Percentiles rank a stretch among this genome's conserved stretches.
These are phyloP conservation scores for Nectriaceae sp. DNA, from an alignment of 2,329 filamentous ascomycete species.

Conservation along the genomic window DNA sequence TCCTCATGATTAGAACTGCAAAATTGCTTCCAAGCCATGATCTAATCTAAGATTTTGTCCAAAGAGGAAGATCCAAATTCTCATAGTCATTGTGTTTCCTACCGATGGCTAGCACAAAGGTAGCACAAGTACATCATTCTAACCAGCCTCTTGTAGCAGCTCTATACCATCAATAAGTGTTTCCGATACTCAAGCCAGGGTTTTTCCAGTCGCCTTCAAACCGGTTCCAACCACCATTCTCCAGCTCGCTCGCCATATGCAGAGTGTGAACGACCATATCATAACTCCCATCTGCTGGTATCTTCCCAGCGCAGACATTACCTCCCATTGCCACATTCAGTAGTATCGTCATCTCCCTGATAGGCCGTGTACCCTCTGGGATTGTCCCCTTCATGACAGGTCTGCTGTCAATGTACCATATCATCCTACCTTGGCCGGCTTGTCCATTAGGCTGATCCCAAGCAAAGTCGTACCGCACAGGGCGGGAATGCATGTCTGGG, in stretches of 20 bases:
- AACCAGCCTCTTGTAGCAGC: too few species aligned
- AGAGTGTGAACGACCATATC: slow-evolving; percentile 57
- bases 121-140: too few species aligned
- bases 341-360: slow-evolving; percentile 58
- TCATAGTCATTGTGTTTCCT: too few species aligned
- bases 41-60: too few species aligned
- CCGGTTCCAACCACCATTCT: slow-evolving; percentile 45
- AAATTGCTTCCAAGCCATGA: too few species aligned
- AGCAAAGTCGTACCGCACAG: slow-evolving; percentile 56
- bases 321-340: slow-evolving; percentile 66
- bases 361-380: slow-evolving; percentile 52
- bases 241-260: slow-evolving; percentile 53
- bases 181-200: slow-evolving; percentile 34
- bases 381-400: slow-evolving; percentile 59
- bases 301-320: slow-evolving; percentile 55
- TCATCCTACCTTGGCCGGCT: slow-evolving; percentile 46
- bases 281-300: slow-evolving; percentile 54
- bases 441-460: slow-evolving; percentile 52
- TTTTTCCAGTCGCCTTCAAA: neutral
- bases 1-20: too few species aligned
- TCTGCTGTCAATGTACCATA: slow-evolving; percentile 61
- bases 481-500: slow-evolving; percentile 46
- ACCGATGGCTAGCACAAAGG: too few species aligned
- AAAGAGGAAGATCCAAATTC: too few species aligned
- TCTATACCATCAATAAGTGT: too few species aligned